Base-by-base conservation (phyloP, 2,329 filamentous ascomycete genomes). In the Exophiala sp. region DNA sequence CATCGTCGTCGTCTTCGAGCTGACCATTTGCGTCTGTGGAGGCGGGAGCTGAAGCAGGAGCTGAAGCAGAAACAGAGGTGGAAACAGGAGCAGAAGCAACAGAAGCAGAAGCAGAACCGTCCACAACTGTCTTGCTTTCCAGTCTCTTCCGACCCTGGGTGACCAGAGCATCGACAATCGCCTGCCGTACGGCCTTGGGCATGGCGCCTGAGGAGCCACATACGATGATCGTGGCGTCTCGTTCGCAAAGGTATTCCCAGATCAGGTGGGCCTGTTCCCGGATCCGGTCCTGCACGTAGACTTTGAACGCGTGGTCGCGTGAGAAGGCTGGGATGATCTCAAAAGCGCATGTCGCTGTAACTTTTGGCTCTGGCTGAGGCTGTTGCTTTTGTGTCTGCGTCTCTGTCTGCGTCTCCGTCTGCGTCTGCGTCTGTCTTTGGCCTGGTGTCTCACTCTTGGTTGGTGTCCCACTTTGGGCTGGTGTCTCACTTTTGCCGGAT, bases 251-350 rank as follows among this genome's bases (percentile, higher is more conserved):
- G n/a, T 78, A 64, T 11, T 71, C 63, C 58, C 73, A 78, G 1
- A 84, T 71, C 10, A 72, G 58, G 6, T 61, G 59, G 2, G 69
- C 70, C 23, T 81, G 68, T 56, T 77, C 69, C 1, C 74, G 72
- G 13, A 86, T 71, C 2, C 77, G 66, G 60, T 85, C 77, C 63
- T 88, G 84, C 1, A 87, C 83, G 57, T 88, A 88, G 6, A 81
- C 65, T 63, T 83, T 85, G 45, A 76, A 69, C 27, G 60, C 63
- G 62, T 85, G 81, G 57, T 89, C 85, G 32, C 86, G 70, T 2
- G 85, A 88, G 63, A 88, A 88, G 0, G 85, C 85, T 0, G 80
- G 76, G 44, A 77, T 70, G 1, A 86, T 74, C 5, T 73, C 68
- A 4, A 86, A 19, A 2, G 8, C 34, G 18, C n/a, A 37, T 7